phyloP scores from a whole-genome alignment of 176 grass and related monocot species.

The Puya raimondii region DNA sequence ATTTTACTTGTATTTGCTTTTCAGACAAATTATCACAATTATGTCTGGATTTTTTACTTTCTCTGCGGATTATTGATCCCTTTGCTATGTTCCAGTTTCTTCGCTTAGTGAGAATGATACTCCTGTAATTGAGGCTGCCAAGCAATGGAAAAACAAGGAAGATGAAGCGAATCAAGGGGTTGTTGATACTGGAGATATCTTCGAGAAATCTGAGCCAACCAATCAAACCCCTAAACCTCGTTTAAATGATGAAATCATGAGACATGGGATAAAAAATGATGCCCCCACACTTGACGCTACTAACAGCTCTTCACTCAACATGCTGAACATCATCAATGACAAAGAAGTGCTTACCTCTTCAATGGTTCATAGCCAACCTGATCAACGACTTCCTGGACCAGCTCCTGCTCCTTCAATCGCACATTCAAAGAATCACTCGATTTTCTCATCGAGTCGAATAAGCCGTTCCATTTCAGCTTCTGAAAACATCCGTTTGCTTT shows the following conservation, averaged over 20 bases:
- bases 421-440: conserved; percentile 15
- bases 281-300: conserved; percentile 3
- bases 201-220: conserved; percentile 22
- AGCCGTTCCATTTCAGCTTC: conserved; percentile 47
- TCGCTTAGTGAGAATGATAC: background rate
- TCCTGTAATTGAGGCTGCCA: conserved; percentile 3
- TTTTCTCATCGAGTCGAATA: conserved; percentile 44
- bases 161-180: background rate
- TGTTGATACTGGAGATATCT: conserved; percentile 24
- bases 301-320: background rate
- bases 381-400: conserved; percentile 2
- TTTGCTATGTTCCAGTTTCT: conserved; percentile 32
- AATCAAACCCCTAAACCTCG: conserved; percentile 31
- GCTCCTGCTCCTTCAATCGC: no score
- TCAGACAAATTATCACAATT: no score
- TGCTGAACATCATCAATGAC: conserved; percentile 9
- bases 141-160: conserved; percentile 10
- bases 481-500: conserved; percentile 52
- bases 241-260: conserved; percentile 11
- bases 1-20: no score
- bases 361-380: conserved; percentile 7
- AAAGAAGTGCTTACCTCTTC: conserved; percentile 1
- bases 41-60: background rate
- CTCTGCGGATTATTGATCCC: background rate
- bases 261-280: conserved; percentile 10